Conservation (phyloP, 352 stramenopile species). For the Phytophthora tubulina region DNA sequence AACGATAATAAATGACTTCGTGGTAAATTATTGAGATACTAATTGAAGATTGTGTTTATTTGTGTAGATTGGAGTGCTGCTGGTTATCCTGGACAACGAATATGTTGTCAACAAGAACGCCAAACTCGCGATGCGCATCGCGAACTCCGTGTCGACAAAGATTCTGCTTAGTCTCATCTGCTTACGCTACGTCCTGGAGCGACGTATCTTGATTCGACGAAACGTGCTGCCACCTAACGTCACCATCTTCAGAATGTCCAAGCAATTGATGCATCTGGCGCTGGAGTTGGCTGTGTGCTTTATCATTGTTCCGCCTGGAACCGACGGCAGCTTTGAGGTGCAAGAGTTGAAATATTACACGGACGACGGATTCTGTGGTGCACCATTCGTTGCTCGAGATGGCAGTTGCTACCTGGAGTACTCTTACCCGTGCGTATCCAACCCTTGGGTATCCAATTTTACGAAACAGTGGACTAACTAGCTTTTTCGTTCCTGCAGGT, state of each 20-base stretch:
- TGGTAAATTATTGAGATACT: constrained; percentile 1
- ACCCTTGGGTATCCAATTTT: background rate
- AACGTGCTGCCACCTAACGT: constrained; percentile 68
- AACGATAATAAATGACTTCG: too few relatives aligned
- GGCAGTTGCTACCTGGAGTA: constrained; percentile 76
- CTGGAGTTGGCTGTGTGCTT: constrained; percentile 61
- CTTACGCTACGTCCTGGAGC: constrained; percentile 64
- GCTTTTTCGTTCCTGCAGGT: constrained; percentile 36
- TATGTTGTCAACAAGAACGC: constrained; percentile 44
- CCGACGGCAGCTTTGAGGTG: constrained; percentile 58
- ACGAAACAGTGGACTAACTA: constrained; percentile 1
- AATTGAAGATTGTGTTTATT: background rate
- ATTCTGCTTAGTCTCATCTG: constrained; percentile 61
- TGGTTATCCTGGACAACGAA: constrained; percentile 81
- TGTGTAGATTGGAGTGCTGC: constrained; percentile 52
- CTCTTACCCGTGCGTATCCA: constrained; percentile 64
- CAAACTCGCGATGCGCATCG: constrained; percentile 53
- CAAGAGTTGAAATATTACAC: constrained; percentile 79
- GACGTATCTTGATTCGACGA: constrained; percentile 69
- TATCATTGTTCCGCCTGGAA: constrained; percentile 66
- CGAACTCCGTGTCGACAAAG: constrained; percentile 56
- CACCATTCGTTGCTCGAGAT: constrained; percentile 42
- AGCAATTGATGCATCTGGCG: constrained; percentile 49
- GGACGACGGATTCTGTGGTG: constrained; percentile 45
- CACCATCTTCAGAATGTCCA: constrained; percentile 60